Base-by-base conservation (phyloP, 179 eudicot genomes). In the Gypsophila paniculata region DNA sequence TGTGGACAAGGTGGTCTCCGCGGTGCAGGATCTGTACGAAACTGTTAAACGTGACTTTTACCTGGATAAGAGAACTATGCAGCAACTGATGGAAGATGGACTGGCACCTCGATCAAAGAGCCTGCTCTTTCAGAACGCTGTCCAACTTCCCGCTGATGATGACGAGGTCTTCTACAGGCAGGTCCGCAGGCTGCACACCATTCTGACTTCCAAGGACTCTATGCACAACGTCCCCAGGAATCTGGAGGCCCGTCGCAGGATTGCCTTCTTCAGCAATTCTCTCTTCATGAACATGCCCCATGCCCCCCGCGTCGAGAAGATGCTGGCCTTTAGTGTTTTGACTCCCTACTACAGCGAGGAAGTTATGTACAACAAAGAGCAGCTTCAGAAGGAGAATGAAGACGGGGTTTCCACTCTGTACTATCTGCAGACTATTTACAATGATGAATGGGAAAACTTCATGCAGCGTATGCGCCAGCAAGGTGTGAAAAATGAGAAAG, bases 271-370 rank as follows among this genome's bases (percentile, higher is more conserved):
- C 78, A 93, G 96, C 82, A 93, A 93, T 74, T 93, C 98, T 52
- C 83, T 93, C 55, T 93, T 93, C 78, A 93, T 93, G 98, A 93
- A 89, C 85, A 88, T 93, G 90, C 98, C 98, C 65, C 98, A 87
- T 81, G 98, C 98, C 57, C 94, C 96, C 21, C 96, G 86, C 73
- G 96, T 93, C 60, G 98, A 93, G 76, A 93, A 93, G 72, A 93
- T 93, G 98, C 72, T 82, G 85, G 92, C 98, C 66, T 90, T 93
- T 70, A 90, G 92, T 84, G 98, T 93, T 57, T 80, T 93, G 81
- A 93, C 98, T 3, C 98, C 98, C 11, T 93, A 93, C 80, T 93
- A 93, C 78, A 86, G 82, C 59, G 98, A 93, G 79, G 96, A 90
- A 58, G 98, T 93, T 69, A n/a, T 90, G 64, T 90, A 82, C 85